Conservation (phyloP, 148 eudicot genomes). For the Camellia sinensis region DNA sequence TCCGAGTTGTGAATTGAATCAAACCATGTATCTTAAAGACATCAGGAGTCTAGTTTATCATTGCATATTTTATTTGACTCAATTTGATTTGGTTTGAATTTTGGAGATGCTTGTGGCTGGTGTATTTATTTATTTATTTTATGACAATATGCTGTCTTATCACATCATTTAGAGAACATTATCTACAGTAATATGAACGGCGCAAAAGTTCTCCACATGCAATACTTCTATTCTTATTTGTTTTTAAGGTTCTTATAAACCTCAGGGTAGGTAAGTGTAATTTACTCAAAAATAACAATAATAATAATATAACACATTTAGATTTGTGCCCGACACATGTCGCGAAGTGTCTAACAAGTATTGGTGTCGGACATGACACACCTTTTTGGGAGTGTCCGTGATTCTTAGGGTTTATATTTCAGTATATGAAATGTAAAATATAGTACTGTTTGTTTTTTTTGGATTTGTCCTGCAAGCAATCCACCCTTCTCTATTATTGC, state of each 20-base stretch:
- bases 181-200: neutral
- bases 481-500: neutral
- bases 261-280: too few relatives aligned
- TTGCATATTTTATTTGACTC: too few relatives aligned
- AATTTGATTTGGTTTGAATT: neutral
- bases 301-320: too few relatives aligned
- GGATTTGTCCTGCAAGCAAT: neutral
- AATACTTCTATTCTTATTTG: neutral
- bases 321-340: too few relatives aligned
- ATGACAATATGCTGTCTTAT: neutral
- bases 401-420: neutral
- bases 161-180: neutral
- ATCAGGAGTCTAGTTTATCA: too few relatives aligned
- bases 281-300: too few relatives aligned
- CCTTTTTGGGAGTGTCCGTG: too few relatives aligned
- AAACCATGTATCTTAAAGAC: too few relatives aligned
- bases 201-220: neutral
- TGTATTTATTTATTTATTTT: neutral
- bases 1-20: neutral
- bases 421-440: neutral
- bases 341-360: too few relatives aligned
- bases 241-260: neutral
- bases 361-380: too few relatives aligned
- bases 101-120: neutral
- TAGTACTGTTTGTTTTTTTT: neutral